These are phyloP conservation scores for Clitocybe nebularis DNA, from an alignment of 1,284 basidiomycete species.

Conservation along the genomic window DNA sequence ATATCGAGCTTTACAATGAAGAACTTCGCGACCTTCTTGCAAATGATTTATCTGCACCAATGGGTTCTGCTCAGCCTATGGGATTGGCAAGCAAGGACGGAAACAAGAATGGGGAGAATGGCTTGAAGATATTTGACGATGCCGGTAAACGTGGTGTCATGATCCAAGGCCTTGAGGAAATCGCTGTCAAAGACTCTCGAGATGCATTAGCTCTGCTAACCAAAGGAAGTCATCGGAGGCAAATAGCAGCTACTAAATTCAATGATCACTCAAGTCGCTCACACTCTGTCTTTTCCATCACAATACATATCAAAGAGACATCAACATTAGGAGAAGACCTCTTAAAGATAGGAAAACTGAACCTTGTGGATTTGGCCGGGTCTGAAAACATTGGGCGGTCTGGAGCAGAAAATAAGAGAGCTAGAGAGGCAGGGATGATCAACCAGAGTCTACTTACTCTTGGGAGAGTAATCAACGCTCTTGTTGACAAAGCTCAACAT, in stretches of 20 bases:
- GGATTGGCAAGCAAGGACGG: constrained; percentile 50
- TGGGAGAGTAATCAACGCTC: constrained; percentile 94
- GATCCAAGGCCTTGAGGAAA: constrained; percentile 94
- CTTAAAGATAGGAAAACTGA: constrained; percentile 91
- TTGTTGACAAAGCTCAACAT: constrained; percentile 90
- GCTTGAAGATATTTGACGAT: constrained; percentile 93
- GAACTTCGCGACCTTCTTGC: constrained; percentile 94
- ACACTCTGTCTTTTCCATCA: constrained; percentile 97
- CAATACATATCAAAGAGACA: constrained; percentile 88
- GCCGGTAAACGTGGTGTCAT: constrained; percentile 82
- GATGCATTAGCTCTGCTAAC: constrained; percentile 85
- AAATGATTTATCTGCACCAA: constrained; percentile 62
- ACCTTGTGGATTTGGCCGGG: constrained; percentile 95
- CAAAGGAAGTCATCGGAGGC: constrained; percentile 87
- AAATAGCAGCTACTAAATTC: constrained; percentile 96
- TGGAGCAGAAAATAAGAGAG: constrained; percentile 93
- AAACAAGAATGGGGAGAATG: constrained; percentile 32
- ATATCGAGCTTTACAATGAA: constrained; percentile 98
- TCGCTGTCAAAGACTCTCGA: constrained; percentile 77
- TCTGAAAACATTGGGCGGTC: constrained; percentile 97
- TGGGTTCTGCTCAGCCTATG: constrained; percentile 66
- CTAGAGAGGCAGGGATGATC: constrained; percentile 98
- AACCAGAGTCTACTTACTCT: constrained; percentile 96
- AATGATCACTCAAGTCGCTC: constrained; percentile 98
- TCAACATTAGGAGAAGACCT: constrained; percentile 82